A percentile compares a stretch with the other conserved stretches of the same genome.
phyloP scores from a whole-genome alignment of 352 stramenopile species.

The Phytopythium chamaehyphon region DNA sequence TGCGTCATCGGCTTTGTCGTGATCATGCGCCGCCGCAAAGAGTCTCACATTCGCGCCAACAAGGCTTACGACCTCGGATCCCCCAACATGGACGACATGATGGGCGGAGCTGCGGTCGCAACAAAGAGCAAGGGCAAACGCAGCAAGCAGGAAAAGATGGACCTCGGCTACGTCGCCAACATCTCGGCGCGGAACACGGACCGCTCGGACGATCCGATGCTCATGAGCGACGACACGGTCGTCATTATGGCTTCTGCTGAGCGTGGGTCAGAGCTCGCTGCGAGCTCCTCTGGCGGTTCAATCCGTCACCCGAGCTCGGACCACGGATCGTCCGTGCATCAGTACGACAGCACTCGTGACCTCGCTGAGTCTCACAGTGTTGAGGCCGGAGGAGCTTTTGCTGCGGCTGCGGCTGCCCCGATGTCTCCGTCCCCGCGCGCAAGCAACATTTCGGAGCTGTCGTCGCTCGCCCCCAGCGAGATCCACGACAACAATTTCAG shows the following conservation, averaged over 20 bases:
- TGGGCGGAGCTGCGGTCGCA: conserved; percentile 12
- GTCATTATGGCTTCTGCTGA: conserved; percentile 33
- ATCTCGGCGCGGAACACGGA: conserved; percentile 43
- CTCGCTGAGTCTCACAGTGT: neutral
- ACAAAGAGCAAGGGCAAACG: conserved; percentile 1
- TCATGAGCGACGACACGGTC: conserved; percentile 33
- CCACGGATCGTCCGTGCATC: conserved; percentile 26
- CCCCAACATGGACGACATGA: conserved; percentile 21
- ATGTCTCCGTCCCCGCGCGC: conserved; percentile 11
- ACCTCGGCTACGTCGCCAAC: conserved; percentile 43
- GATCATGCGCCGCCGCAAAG: conserved; percentile 42
- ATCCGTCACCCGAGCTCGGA: conserved; percentile 12
- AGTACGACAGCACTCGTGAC: conserved; percentile 8
- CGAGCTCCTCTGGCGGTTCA: conserved; percentile 19
- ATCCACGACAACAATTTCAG: conserved; percentile 4
- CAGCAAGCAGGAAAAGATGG: conserved; percentile 20
- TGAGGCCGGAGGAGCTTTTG: conserved; percentile 16
- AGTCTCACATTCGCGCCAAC: conserved; percentile 22
- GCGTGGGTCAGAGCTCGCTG: conserved; percentile 40
- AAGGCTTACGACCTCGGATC: conserved; percentile 30
- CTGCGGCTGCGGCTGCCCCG: conserved; percentile 1
- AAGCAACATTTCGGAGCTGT: conserved; percentile 42
- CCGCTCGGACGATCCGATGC: conserved; percentile 10
- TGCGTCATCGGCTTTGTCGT: conserved; percentile 34
- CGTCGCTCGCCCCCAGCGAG: conserved; percentile 29